Conservation (phyloP, 192 early-diverging fungal species). For the Backusella parvicylindrica region DNA sequence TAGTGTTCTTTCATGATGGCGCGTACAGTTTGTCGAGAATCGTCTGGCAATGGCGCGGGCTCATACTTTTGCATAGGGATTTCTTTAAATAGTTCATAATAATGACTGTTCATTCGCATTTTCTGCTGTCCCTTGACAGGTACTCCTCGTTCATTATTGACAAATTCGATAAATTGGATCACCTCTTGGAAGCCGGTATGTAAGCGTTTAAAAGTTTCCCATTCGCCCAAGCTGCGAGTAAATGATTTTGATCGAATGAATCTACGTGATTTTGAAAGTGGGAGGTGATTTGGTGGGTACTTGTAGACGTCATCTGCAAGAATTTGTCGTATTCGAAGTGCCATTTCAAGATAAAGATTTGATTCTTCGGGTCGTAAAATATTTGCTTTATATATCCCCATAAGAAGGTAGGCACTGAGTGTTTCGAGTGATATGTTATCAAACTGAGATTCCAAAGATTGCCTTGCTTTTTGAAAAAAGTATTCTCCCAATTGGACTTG, state of each 20-base stretch:
- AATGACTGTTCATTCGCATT: not conserved
- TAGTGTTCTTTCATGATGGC: slow-evolving; percentile 8
- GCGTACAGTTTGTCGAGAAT: not conserved
- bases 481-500: not conserved
- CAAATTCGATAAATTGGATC: not conserved
- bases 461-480: slow-evolving; percentile 9
- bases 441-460: not conserved
- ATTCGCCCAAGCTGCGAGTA: not conserved
- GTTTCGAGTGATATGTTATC: slow-evolving; percentile 14
- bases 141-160: slow-evolving; percentile 18
- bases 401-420: not conserved
- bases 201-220: slow-evolving; percentile 11
- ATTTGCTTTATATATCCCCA: slow-evolving; percentile 11
- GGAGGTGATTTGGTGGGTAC: not conserved
- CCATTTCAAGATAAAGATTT: slow-evolving; percentile 17
- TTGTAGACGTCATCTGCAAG: not conserved
- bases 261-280: not conserved
- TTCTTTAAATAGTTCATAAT: not conserved
- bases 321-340: slow-evolving; percentile 4
- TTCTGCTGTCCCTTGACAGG: not conserved
- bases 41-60: not conserved
- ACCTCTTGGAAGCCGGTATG: slow-evolving; percentile 4
- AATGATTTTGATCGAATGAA: not conserved
- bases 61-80: not conserved
- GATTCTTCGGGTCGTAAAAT: slow-evolving; percentile 6